Evolutionary conservation across 2,329 filamentous ascomycete genomes (phyloP).

Genomic region (Fusarium floridanum): DNA sequence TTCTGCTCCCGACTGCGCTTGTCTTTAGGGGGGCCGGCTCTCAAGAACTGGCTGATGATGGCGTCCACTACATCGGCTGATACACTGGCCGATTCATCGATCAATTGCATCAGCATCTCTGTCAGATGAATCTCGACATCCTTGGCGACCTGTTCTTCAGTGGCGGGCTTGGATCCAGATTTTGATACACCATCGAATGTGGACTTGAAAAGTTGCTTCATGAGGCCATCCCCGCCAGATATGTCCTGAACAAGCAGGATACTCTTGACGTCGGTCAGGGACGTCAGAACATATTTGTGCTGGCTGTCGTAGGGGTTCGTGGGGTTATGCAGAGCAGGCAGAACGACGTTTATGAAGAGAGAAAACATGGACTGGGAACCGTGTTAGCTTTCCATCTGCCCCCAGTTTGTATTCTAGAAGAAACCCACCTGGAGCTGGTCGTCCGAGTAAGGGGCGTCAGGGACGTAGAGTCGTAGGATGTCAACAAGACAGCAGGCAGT

Average conservation of each 20-base stretch:
- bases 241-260: slow-evolving; percentile 92
- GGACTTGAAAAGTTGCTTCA: slow-evolving; percentile 84
- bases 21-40: slow-evolving; percentile 80
- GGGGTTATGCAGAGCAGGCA: slow-evolving; percentile 88
- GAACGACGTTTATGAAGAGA: slow-evolving; percentile 84
- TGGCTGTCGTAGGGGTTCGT: slow-evolving; percentile 92
- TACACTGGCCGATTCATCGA: slow-evolving; percentile 85
- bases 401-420: not conserved
- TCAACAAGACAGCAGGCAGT: slow-evolving; percentile 92
- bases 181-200: slow-evolving; percentile 94
- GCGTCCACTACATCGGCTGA: slow-evolving; percentile 88
- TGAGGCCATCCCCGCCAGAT: slow-evolving; percentile 82
- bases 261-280: slow-evolving; percentile 92
- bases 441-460: slow-evolving; percentile 92
- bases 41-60: slow-evolving; percentile 94
- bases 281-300: slow-evolving; percentile 90
- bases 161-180: slow-evolving; percentile 75
- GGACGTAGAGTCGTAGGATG: slow-evolving; percentile 91
- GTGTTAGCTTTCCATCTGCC: slow-evolving; percentile 38
- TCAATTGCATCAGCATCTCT: slow-evolving; percentile 83
- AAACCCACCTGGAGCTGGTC: slow-evolving; percentile 84
- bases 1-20: slow-evolving; percentile 74
- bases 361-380: slow-evolving; percentile 87
- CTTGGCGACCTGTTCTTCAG: slow-evolving; percentile 87
- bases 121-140: slow-evolving; percentile 96